Conservation (phyloP, 2,329 filamentous ascomycete genomes). For the Exutisphaerella laricina region DNA sequence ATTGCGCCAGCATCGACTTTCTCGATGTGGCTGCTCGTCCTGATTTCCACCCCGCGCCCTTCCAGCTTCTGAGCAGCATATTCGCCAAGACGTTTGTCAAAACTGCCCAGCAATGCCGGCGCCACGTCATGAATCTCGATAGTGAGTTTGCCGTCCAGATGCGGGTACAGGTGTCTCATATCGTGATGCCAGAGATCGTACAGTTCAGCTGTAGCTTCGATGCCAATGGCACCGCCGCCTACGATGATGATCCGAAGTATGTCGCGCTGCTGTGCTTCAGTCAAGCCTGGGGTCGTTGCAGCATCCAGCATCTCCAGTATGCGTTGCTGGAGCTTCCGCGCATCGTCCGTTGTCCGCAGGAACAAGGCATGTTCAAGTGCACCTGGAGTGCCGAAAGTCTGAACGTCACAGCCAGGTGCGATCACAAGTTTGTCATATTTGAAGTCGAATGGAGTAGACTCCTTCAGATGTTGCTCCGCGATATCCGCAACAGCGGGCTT, state of each 20-base stretch:
- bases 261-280: conserved; percentile 29
- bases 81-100: conserved; percentile 39
- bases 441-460: no score
- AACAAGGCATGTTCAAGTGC: conserved; percentile 22
- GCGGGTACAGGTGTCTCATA: conserved; percentile 38
- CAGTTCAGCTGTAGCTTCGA: conserved; percentile 42
- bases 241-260: conserved; percentile 38
- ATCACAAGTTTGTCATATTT: conserved; percentile 40
- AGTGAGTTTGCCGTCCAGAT: conserved; percentile 35
- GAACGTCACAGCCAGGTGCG: conserved; percentile 31
- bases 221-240: conserved; percentile 41
- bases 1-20: conserved; percentile 33
- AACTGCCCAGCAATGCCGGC: conserved; percentile 25
- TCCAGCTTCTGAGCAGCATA: conserved; percentile 38
- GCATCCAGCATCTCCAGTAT: conserved; percentile 35
- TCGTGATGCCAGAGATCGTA: conserved; percentile 39
- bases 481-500: conserved; percentile 28
- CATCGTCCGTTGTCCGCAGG: conserved; percentile 19
- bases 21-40: conserved; percentile 36
- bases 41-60: conserved; percentile 35
- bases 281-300: conserved; percentile 32
- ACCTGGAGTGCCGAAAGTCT: conserved; percentile 22
- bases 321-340: conserved; percentile 29
- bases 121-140: conserved; percentile 41
- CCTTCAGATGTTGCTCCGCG: conserved; percentile 17